Conservation (phyloP, 257 asterid genomes). For the Ophiorrhiza pumila region DNA sequence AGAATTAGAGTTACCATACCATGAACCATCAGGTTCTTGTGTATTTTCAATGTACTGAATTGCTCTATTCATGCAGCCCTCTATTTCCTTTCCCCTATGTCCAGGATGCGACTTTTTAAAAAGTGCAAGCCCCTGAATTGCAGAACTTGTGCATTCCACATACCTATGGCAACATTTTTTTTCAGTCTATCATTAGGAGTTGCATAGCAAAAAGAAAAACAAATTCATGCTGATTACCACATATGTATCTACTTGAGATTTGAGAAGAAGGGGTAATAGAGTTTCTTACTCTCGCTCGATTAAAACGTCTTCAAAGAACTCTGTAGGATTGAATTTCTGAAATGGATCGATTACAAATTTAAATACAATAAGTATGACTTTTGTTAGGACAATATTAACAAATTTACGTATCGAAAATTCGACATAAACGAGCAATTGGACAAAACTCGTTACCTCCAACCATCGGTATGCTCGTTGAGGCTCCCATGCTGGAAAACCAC, state of each 20-base stretch:
- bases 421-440: too few species aligned
- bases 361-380: too few species aligned
- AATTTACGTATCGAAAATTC: too few species aligned
- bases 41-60: conserved; percentile 27
- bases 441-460: conserved; percentile 41
- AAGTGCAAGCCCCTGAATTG: conserved; percentile 36
- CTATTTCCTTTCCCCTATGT: conserved; percentile 41
- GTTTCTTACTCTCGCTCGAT: conserved; percentile 50
- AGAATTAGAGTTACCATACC: conserved; percentile 23
- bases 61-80: conserved; percentile 36
- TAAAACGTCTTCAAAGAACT: conserved; percentile 42
- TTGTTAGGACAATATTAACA: too few species aligned
- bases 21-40: conserved; percentile 49
- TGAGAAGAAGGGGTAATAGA: neutral
- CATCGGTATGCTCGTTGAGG: conserved; percentile 43
- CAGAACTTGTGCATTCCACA: conserved; percentile 61
- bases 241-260: neutral
- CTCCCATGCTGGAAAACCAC: conserved; percentile 66
- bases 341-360: too few species aligned
- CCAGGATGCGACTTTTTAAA: conserved; percentile 41
- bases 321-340: conserved; percentile 55
- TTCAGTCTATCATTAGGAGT: neutral
- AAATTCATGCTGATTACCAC: too few species aligned
- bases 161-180: conserved; percentile 24
- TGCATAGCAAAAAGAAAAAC: neutral